These are phyloP conservation scores for Castanopsis chinensis DNA, from an alignment of 306 rosid species.

Conservation along the genomic window DNA sequence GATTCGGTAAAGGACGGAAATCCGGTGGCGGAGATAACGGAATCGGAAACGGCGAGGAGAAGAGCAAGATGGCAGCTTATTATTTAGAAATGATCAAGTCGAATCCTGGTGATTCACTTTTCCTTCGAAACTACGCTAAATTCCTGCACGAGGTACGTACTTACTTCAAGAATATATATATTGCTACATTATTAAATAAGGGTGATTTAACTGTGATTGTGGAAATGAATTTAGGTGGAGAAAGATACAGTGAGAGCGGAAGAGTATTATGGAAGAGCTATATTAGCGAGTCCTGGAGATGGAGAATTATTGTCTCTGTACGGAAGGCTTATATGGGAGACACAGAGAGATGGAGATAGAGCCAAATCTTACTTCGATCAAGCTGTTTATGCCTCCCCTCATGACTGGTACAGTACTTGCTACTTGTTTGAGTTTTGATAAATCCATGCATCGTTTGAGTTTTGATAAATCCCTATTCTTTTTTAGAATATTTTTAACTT, in stretches of 20 bases:
- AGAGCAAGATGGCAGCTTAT: conserved; percentile 57
- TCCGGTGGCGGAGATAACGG: neutral
- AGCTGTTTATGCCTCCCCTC: conserved; percentile 60
- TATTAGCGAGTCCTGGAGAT: conserved; percentile 67
- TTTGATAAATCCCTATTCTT: too few species aligned
- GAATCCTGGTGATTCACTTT: conserved; percentile 73
- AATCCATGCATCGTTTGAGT: too few species aligned
- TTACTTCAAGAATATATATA: neutral
- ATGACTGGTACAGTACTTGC: conserved; percentile 21
- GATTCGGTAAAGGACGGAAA: neutral
- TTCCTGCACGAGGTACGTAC: conserved; percentile 67
- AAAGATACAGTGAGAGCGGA: conserved; percentile 63
- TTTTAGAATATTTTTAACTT: too few species aligned
- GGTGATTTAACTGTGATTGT: conserved; percentile 23
- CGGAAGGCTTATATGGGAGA: conserved; percentile 81
- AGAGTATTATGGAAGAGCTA: conserved; percentile 78
- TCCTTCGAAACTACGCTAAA: conserved; percentile 79
- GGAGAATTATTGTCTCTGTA: conserved; percentile 72
- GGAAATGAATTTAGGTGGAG: conserved; percentile 40
- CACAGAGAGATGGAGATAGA: conserved; percentile 52
- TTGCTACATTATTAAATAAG: neutral
- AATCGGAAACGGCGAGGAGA: conserved; percentile 34
- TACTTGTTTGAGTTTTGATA: too few species aligned
- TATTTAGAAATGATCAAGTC: conserved; percentile 64
- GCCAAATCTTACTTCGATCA: conserved; percentile 68